These are phyloP conservation scores for Phycomyces nitens DNA, from an alignment of 192 early-diverging fungal genomes.

Conservation along the genomic window DNA sequence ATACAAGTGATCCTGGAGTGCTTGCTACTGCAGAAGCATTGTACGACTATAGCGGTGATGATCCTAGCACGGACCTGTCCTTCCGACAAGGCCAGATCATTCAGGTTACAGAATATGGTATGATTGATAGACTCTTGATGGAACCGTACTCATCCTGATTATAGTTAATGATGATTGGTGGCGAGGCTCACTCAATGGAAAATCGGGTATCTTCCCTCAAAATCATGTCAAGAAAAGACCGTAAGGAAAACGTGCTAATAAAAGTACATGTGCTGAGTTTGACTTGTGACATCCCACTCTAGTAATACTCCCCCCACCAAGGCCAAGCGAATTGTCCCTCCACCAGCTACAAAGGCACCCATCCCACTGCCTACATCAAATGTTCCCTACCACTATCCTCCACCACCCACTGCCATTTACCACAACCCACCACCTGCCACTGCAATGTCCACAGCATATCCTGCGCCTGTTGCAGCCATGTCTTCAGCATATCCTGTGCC, in stretches of 20 bases:
- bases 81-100: conserved; percentile 66
- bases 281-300: not conserved
- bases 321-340: conserved; percentile 2
- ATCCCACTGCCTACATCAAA: not conserved
- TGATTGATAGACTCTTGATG: not conserved
- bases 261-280: not conserved
- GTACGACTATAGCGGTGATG: conserved; percentile 60
- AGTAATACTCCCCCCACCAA: not conserved
- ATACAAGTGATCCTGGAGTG: not conserved
- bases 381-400: conserved; percentile 25
- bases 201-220: conserved; percentile 35
- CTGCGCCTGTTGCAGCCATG: conserved; percentile 2
- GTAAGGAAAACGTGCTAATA: conserved; percentile 14
- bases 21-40: conserved; percentile 45
- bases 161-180: conserved; percentile 42
- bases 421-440: conserved; percentile 7
- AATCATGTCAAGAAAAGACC: conserved; percentile 29
- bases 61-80: conserved; percentile 51
- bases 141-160: not conserved
- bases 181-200: conserved; percentile 25
- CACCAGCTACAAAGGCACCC: conserved; percentile 8
- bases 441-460: not conserved
- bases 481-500: conserved; percentile 9
- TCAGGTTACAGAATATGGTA: conserved; percentile 42
- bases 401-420: conserved; percentile 25